These are phyloP conservation scores for Colletotrichum eleusines DNA, from an alignment of 2,329 filamentous ascomycete genomes.

Conservation along the genomic window DNA sequence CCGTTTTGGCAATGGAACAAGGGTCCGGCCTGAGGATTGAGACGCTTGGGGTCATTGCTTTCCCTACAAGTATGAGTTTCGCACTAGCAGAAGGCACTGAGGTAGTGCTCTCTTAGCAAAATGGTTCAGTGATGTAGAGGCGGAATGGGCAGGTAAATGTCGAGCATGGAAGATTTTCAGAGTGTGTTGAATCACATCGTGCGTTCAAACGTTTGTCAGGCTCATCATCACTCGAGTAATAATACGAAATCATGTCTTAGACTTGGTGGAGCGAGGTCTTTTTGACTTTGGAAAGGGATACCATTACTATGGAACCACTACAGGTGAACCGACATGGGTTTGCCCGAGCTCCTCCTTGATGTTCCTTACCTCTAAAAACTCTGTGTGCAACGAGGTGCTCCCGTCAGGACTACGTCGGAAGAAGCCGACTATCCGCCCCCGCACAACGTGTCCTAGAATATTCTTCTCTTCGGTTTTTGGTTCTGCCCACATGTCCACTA, in stretches of 20 bases:
- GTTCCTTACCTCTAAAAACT: conserved; percentile 17
- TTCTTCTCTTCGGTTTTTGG: conserved; percentile 19
- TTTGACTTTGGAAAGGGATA: not conserved
- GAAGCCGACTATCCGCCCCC: conserved; percentile 13
- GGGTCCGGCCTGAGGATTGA: not conserved
- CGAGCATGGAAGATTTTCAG: too few species aligned
- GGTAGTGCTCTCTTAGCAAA: not conserved
- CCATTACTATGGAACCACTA: conserved; percentile 6
- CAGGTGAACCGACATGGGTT: not conserved
- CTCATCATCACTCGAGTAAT: too few species aligned
- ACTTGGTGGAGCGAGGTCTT: not conserved
- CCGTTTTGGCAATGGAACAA: conserved; percentile 2
- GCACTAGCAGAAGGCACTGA: too few species aligned
- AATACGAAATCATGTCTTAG: not conserved
- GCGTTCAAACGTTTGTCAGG: too few species aligned
- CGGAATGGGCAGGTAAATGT: too few species aligned
- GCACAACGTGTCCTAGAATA: conserved; percentile 1
- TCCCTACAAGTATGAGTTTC: not conserved
- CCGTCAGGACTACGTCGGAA: conserved; percentile 13
- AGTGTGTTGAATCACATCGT: too few species aligned
- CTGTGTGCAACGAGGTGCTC: not conserved
- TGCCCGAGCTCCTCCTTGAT: conserved; percentile 6
- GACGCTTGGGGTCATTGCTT: not conserved
- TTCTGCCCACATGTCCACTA: conserved; percentile 18
- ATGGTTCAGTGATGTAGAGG: too few species aligned